Evolutionary conservation across 108 stramenopile genomes (phyloP), one percentile per base, ranked within the genome.

Genomic region (Bacterosira constricta): DNA sequence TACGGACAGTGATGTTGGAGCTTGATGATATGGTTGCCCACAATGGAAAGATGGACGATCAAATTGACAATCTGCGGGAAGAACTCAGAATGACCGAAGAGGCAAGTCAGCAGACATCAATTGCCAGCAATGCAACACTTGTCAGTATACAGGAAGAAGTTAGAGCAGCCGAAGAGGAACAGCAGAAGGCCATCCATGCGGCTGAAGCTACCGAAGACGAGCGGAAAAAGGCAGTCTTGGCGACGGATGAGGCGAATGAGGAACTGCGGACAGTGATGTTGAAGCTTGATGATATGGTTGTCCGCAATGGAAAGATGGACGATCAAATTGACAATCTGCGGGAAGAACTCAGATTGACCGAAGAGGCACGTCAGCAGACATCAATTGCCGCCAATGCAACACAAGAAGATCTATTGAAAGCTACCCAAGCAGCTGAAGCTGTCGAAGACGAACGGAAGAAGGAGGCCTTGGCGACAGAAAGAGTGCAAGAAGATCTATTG

Each of bases 261-360:
- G n/a, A n/a, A n/a, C n/a, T n/a, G n/a, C n/a, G n/a, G n/a, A n/a
- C n/a, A n/a, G n/a, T n/a, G n/a, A n/a, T n/a, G n/a, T n/a, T n/a
- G n/a, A 59, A 32, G 57, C 70, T 61, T 12, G 70, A 71, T 29
- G 70, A 61, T 20, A 55, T 73, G 53, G 53, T 63, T 10, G 42
- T 51, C 21, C 55, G 63, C 54, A 62, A n/a, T n/a, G n/a, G n/a
- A n/a, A n/a, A n/a, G n/a, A 20, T 69, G 13, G 25, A 59, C 6
- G 31, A 49, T 3, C 25, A 18, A 8, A 37, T 66, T 15, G 35
- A 20, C 6, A 53, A 25, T 34, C 32, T 51, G 60, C 36, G 36
- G 1, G 51, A 52, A 38, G 52, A 67, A 39, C 20, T 67, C 36
- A 67, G 52, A 54, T 12, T 53, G 23, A 51, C 66, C 32, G 49